Evolutionary conservation across 1,284 basidiomycete genomes (phyloP).

Genomic region (Marasmius sp.): DNA sequence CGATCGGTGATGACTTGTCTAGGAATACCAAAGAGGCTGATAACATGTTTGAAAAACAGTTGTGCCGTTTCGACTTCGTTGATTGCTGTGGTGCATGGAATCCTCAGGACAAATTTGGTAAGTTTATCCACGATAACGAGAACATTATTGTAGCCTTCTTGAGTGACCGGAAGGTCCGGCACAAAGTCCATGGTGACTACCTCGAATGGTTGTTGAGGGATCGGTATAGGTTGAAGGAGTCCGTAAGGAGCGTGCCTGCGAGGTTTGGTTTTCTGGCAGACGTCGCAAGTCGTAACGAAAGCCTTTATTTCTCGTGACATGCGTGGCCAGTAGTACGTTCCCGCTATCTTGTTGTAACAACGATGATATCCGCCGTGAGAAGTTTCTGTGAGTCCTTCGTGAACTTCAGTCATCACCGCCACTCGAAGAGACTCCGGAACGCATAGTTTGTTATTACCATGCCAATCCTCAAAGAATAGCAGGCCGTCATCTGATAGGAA

Average conservation of each 20-base stretch:
- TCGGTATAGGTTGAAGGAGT: conserved; percentile 3
- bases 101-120: conserved; percentile 24
- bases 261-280: conserved; percentile 33
- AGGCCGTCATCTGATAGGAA: conserved; percentile 19
- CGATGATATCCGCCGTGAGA: conserved; percentile 31
- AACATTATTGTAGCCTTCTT: background rate
- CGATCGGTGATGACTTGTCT: conserved; percentile 4
- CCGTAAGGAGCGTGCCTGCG: conserved; percentile 12
- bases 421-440: conserved; percentile 18
- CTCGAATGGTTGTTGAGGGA: conserved; percentile 9
- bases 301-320: conserved; percentile 20
- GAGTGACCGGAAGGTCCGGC: background rate
- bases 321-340: conserved; percentile 26
- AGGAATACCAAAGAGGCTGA: conserved; percentile 27
- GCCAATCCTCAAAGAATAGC: conserved; percentile 22
- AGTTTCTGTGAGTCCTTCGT: conserved; percentile 22
- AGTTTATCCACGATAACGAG: conserved; percentile 11
- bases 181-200: conserved; percentile 7
- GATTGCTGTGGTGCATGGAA: conserved; percentile 25
- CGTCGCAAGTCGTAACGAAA: conserved; percentile 28
- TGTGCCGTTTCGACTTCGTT: conserved; percentile 25
- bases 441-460: conserved; percentile 21
- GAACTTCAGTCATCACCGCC: conserved; percentile 24
- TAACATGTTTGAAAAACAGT: conserved; percentile 25
- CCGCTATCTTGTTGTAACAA: conserved; percentile 20